Evolutionary conservation across 2,329 filamentous ascomycete genomes (phyloP), one percentile per base, ranked within the genome.

Genomic region (Pestalotiopsis sp.): DNA sequence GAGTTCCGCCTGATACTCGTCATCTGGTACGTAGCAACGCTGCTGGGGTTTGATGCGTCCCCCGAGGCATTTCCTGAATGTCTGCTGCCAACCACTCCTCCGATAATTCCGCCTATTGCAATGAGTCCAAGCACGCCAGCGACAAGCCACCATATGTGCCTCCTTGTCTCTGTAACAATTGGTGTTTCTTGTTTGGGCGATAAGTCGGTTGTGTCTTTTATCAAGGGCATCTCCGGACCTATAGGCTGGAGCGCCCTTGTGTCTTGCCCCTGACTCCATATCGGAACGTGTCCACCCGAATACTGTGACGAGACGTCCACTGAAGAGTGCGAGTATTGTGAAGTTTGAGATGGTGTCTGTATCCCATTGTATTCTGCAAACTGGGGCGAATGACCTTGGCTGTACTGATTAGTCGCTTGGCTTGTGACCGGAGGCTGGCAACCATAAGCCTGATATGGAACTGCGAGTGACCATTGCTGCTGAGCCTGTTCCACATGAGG

Each of bases 1-100:
- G 73, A 74, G n/a, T 70, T 68, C n/a, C 49, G 38, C 41, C 70
- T 70, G 27, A 75, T 71, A 13, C 70, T 66, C 59, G 64, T 69
- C 14, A 64, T 36, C 36, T 68, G 56, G 7, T 66, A 67, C 12
- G 64, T 23, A 13, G 36, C 14, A 45, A 62, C 59, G 23, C 20
- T 60, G 66, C 67, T 61, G 13, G 38, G 13, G 3, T 52, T 25
- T 38, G 66, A 45, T 45, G 66, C 36, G 6, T 3, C 25, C 11
- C 20, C 3, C 20, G n/a, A 20, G 27, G 14, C 59, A 5, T 60
- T 69, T 4, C 36, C 25, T 49, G 14, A 65, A 57, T 23, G 58
- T 45, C 49, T 41, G 17, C 36, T 67, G n/a, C 71, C 70, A 3
- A 74, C 4, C 6, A 75, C 65, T 13, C 70, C 72, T 3, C 73